Conservation (phyloP, 2,329 filamentous ascomycete species). For the Curvularia hawaiiensis region DNA sequence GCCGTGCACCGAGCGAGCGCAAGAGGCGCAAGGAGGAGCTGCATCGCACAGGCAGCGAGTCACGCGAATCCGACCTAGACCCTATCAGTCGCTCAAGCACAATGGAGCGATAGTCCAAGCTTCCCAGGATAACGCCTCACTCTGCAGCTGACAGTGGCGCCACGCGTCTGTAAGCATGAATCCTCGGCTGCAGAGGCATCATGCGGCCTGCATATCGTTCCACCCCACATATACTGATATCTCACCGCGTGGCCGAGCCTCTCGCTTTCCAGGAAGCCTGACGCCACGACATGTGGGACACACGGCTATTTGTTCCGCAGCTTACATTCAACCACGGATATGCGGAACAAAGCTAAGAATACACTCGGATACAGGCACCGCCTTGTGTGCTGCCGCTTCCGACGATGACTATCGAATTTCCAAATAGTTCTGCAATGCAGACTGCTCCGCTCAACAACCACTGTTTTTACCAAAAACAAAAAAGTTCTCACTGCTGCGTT, state of each 20-base stretch:
- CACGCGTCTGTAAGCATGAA: slow-evolving; percentile 27
- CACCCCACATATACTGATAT: slow-evolving; percentile 21
- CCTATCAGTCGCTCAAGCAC: slow-evolving; percentile 45
- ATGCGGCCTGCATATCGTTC: slow-evolving; percentile 29
- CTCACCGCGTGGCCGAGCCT: slow-evolving; percentile 19
- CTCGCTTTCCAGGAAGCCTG: slow-evolving; percentile 8
- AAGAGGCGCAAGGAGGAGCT: slow-evolving; percentile 44
- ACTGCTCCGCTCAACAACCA: slow-evolving; percentile 15
- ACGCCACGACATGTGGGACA: slow-evolving; percentile 13
- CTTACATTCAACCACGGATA: slow-evolving; percentile 11
- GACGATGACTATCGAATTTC: slow-evolving; percentile 9
- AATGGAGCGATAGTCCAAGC: slow-evolving; percentile 36
- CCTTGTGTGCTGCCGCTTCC: slow-evolving; percentile 5
- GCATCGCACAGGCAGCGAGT: slow-evolving; percentile 35
- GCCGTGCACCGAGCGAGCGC: slow-evolving; percentile 51
- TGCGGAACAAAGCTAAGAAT: slow-evolving; percentile 13
- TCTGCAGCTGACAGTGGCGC: slow-evolving; percentile 28
- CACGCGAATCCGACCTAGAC: slow-evolving; percentile 40
- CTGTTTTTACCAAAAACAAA: slow-evolving; percentile 1
- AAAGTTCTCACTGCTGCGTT: slow-evolving; percentile 16
- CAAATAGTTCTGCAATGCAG: not conserved
- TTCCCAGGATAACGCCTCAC: slow-evolving; percentile 20
- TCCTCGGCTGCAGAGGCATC: slow-evolving; percentile 20
- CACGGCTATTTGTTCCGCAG: slow-evolving; percentile 19
- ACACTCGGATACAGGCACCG: slow-evolving; percentile 10